Evolutionary conservation across 257 asterid genomes (phyloP).

Genomic region (Ehretia macrophylla): DNA sequence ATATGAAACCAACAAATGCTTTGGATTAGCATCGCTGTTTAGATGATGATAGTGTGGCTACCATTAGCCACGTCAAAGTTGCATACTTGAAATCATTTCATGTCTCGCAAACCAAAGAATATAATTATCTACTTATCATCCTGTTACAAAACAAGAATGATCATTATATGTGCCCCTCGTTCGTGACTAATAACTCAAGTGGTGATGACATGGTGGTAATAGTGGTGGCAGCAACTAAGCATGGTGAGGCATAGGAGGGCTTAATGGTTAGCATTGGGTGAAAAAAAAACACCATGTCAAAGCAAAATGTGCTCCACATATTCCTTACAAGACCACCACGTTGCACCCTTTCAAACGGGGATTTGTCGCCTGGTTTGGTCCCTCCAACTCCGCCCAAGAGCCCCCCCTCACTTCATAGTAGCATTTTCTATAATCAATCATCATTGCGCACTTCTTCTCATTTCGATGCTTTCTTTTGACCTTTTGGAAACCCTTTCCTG

Average conservation of each 20-base stretch:
- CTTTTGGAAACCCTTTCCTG: no score
- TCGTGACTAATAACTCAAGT: no score
- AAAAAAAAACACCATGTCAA: background rate
- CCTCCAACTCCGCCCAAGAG: conserved; percentile 19
- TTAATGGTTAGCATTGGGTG: no score
- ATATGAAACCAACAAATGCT: no score
- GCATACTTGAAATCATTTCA: background rate
- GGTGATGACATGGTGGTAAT: no score
- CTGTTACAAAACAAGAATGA: no score
- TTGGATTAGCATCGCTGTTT: no score
- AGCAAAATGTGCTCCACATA: conserved; percentile 16
- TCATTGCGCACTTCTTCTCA: background rate
- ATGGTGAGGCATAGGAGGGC: conserved; percentile 1
- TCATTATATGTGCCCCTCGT: no score
- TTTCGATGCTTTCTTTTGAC: no score
- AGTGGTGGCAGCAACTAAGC: conserved; percentile 14
- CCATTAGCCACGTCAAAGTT: background rate
- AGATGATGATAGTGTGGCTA: no score
- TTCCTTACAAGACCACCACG: conserved; percentile 20
- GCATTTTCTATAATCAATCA: no score
- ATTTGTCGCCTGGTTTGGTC: conserved; percentile 21
- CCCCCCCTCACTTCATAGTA: conserved; percentile 2
- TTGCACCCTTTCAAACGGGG: conserved; percentile 26
- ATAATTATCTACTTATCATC: background rate
- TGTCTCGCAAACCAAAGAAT: background rate